These are phyloP conservation scores for Phaffomyces thermotolerans DNA, from an alignment of 805 yeast species.

Conservation along the genomic window DNA sequence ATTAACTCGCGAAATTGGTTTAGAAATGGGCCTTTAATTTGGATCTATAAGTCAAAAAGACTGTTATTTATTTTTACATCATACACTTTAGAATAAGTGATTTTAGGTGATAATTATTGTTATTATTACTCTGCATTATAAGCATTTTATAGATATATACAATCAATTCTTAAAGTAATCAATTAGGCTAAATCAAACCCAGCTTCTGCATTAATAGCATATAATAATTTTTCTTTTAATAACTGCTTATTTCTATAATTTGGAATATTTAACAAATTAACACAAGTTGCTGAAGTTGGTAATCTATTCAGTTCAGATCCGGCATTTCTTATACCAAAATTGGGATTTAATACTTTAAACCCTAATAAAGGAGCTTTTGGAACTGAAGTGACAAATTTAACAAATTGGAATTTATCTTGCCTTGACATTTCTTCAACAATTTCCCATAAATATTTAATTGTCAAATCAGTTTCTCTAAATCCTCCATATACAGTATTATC, in stretches of 20 bases:
- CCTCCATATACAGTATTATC: slow-evolving; percentile 62
- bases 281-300: slow-evolving; percentile 93
- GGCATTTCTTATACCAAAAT: slow-evolving; percentile 69
- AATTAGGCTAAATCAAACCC: slow-evolving; percentile 64
- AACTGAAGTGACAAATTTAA: slow-evolving; percentile 89
- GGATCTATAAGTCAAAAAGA: too few relatives aligned
- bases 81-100: too few relatives aligned
- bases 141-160: too few relatives aligned
- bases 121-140: too few relatives aligned
- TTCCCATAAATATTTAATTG: slow-evolving; percentile 66
- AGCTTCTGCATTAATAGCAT: slow-evolving; percentile 75
- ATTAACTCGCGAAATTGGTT: slow-evolving; percentile 15
- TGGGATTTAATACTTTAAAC: slow-evolving; percentile 64
- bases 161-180: too few relatives aligned
- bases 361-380: slow-evolving; percentile 90
- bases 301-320: slow-evolving; percentile 43
- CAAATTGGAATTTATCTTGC: slow-evolving; percentile 54
- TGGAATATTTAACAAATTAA: slow-evolving; percentile 79
- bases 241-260: slow-evolving; percentile 58
- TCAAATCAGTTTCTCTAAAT: slow-evolving; percentile 43
- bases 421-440: slow-evolving; percentile 60
- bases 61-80: too few relatives aligned
- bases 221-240: slow-evolving; percentile 58
- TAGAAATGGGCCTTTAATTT: slow-evolving; percentile 14
- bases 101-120: too few relatives aligned